A percentile compares a stretch with the other conserved stretches of the same genome.
These are phyloP conservation scores for Coelastrella sp. DNA, from an alignment of 139 green algal genomes.

Conservation along the genomic window DNA sequence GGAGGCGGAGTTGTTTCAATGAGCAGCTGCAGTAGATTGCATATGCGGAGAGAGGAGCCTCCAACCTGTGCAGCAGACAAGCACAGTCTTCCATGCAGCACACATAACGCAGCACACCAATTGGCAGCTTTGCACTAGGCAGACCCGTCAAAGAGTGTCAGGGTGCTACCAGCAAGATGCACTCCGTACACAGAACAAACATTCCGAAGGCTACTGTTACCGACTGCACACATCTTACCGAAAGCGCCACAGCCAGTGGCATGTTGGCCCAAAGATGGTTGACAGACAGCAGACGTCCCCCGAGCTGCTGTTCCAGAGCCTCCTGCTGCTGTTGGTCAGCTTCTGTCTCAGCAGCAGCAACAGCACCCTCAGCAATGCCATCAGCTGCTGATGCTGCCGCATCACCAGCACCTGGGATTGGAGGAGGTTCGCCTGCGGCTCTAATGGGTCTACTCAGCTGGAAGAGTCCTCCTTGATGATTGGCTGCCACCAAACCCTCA, in stretches of 20 bases:
- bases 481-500: not conserved
- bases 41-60: constrained; percentile 30
- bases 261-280: constrained; percentile 61
- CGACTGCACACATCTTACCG: constrained; percentile 20
- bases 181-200: too few relatives aligned
- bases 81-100: not conserved
- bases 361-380: not conserved
- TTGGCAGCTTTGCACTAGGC: too few relatives aligned
- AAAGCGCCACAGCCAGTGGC: constrained; percentile 55
- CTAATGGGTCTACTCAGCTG: not conserved
- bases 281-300: constrained; percentile 40
- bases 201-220: too few relatives aligned
- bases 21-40: constrained; percentile 48
- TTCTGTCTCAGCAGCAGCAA: not conserved
- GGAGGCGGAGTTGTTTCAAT: constrained; percentile 19
- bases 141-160: too few relatives aligned
- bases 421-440: not conserved
- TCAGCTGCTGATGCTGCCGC: too few relatives aligned
- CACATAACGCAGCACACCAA: not conserved
- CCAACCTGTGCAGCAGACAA: constrained; percentile 45
- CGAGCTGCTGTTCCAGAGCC: constrained; percentile 20
- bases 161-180: too few relatives aligned
- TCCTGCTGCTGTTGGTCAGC: constrained; percentile 3
- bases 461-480: not conserved
- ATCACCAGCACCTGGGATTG: not conserved